Percentiles rank a stretch among this genome's conserved stretches.
Conservation (phyloP, 2,329 filamentous ascomycete genomes). For the Grosmannia clavigera region DNA sequence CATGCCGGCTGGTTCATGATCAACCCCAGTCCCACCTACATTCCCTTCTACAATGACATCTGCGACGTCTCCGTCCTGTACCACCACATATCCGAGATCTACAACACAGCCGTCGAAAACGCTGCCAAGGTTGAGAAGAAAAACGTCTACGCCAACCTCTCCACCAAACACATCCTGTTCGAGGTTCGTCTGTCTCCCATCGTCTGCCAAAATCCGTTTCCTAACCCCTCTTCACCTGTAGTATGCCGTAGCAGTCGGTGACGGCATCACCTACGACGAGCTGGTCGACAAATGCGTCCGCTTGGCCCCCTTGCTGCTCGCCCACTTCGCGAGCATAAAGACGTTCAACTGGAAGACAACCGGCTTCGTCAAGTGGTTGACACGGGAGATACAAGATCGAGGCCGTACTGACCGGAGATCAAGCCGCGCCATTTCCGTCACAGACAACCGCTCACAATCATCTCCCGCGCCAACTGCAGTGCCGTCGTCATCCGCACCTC, state of each 20-base stretch:
- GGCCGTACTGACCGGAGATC: constrained; percentile 6
- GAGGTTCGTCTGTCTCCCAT: constrained; percentile 15
- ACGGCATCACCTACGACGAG: constrained; percentile 39
- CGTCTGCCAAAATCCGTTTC: background rate
- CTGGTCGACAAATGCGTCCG: constrained; percentile 31
- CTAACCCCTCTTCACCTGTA: background rate
- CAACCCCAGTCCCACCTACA: constrained; percentile 44
- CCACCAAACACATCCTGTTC: constrained; percentile 23
- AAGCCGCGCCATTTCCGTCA: constrained; percentile 2
- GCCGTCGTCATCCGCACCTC: background rate
- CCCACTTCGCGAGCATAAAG: constrained; percentile 34
- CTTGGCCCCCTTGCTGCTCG: constrained; percentile 39
- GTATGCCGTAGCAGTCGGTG: constrained; percentile 40
- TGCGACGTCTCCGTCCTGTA: constrained; percentile 51
- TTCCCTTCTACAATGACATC: constrained; percentile 44
- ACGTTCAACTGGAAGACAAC: constrained; percentile 32
- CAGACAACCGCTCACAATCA: background rate
- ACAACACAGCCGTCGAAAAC: constrained; percentile 22
- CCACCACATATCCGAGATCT: constrained; percentile 48
- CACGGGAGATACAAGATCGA: constrained; percentile 18
- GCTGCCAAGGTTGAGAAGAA: constrained; percentile 23
- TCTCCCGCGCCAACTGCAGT: background rate
- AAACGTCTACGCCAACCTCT: constrained; percentile 15
- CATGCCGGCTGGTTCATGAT: constrained; percentile 58
- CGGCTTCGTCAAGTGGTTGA: constrained; percentile 37